These are phyloP conservation scores for Phytopythium delawarense DNA, from an alignment of 352 stramenopile species.

Conservation along the genomic window DNA sequence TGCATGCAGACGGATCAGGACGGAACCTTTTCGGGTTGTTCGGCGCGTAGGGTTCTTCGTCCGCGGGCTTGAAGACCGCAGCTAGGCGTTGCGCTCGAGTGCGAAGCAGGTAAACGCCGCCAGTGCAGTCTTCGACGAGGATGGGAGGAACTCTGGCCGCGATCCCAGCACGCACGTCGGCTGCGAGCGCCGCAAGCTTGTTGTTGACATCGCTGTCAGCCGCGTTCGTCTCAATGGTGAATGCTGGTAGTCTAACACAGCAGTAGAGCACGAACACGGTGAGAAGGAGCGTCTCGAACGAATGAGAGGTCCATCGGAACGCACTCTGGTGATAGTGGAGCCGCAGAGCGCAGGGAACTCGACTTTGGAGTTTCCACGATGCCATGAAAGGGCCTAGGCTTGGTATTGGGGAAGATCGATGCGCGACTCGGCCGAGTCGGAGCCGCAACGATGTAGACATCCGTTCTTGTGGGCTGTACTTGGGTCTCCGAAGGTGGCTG, in stretches of 20 bases:
- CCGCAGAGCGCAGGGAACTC: neutral
- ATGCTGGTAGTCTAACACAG: neutral
- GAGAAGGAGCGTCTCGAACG: neutral
- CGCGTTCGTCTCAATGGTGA: neutral
- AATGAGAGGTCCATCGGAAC: neutral
- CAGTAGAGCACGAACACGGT: neutral
- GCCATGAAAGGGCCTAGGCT: neutral
- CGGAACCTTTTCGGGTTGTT: constrained; percentile 57
- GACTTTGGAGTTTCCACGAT: neutral
- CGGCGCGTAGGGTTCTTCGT: constrained; percentile 58
- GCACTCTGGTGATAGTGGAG: neutral
- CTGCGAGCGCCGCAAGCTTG: neutral
- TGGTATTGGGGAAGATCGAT: neutral
- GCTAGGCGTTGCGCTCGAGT: constrained; percentile 34
- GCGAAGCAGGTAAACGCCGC: constrained; percentile 61
- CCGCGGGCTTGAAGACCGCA: constrained; percentile 58
- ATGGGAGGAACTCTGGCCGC: constrained; percentile 29
- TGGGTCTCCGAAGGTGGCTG: neutral
- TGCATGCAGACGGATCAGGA: neutral
- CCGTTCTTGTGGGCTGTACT: no score
- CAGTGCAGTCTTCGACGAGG: constrained; percentile 54
- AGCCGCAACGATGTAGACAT: no score
- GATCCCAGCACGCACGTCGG: constrained; percentile 8
- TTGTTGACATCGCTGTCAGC: neutral
- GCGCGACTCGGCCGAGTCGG: neutral